Evolutionary conservation across 768 basidiomycete genomes (phyloP), one percentile per base, ranked within the genome.

Genomic region (Boletus fagicola): DNA sequence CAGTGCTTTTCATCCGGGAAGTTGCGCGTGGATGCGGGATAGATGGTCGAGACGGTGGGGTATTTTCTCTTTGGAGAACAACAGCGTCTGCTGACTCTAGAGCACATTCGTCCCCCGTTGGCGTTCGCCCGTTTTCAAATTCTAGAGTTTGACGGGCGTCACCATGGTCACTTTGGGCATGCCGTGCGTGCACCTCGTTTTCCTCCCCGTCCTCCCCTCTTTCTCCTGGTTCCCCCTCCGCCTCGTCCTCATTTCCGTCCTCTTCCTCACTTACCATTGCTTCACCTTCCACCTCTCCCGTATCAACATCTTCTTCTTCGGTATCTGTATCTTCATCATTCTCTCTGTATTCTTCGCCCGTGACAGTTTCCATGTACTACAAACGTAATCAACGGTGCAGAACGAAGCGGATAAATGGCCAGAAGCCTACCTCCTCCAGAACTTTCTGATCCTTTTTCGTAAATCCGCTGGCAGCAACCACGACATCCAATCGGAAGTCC

Each of bases 401-500:
- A 33, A 56, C 51, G 61, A 61, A 35, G 57, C 57, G 35, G 66
- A 59, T 49, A 50, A 69, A 57, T 58, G 59, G 52, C 20, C 53
- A 51, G 51, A 49, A 66, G 72, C 83, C 67, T 58, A 95, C 95
- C 78, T 94, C 86, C 73, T 94, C 92, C 54, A 98, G 75, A 42
- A 82, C 75, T 66, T 85, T 84, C 80, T 91, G 85, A 68, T 96
- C 88, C 65, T 87, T 87, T 63, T 87, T 80, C 58, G 85, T 86
- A 73, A 96, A 98, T 26, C 96, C 96, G 76, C 93, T 96, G 3
- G 97, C 97, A 49, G 90, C 89, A 7, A 98, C 95, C 62, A 92
- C 81, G 20, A 97, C 86, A 76, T 99, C 97, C 47, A 98, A 75
- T 57, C 82, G 79, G 72, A 93, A 93, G 22, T 69, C 74, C n/a